Evolutionary conservation across 805 yeast genomes (phyloP).

Genomic region (Maudiozyma pseudohumilis): DNA sequence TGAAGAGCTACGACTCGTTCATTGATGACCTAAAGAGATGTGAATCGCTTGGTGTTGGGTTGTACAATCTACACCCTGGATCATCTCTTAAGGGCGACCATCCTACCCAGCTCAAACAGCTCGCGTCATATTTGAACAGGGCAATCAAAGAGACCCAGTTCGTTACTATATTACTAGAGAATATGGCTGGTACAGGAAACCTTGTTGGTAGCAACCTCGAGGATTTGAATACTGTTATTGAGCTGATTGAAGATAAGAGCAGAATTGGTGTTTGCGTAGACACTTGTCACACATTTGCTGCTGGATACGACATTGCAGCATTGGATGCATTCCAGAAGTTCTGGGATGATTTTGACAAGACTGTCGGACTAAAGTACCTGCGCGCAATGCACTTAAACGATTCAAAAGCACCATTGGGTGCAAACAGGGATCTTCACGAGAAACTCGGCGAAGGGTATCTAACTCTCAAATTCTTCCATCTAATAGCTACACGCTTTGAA

Average conservation of each 20-base stretch:
- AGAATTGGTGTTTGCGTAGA: constrained; percentile 95
- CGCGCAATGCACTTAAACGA: constrained; percentile 84
- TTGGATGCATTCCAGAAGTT: constrained; percentile 49
- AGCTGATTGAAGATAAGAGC: constrained; percentile 62
- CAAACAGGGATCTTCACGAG: constrained; percentile 87
- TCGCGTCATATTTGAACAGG: constrained; percentile 71
- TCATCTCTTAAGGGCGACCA: constrained; percentile 71
- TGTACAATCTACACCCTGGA: constrained; percentile 91
- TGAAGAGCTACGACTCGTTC: constrained; percentile 65
- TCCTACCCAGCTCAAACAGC: constrained; percentile 46
- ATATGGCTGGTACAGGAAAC: constrained; percentile 96
- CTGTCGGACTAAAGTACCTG: constrained; percentile 66
- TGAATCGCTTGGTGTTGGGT: constrained; percentile 73
- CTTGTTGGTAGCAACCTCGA: constrained; percentile 73
- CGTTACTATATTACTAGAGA: constrained; percentile 85
- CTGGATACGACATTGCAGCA: constrained; percentile 81
- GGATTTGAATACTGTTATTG: constrained; percentile 69
- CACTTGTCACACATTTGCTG: constrained; percentile 94
- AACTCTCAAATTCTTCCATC: constrained; percentile 76
- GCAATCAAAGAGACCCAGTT: constrained; percentile 65
- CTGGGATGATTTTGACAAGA: constrained; percentile 66
- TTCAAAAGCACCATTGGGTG: constrained; percentile 86
- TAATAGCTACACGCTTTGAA: constrained; percentile 53
- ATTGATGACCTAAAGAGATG: constrained; percentile 82
- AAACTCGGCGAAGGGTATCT: constrained; percentile 80